These are phyloP conservation scores for Epichloe sp. DNA, from an alignment of 2,329 filamentous ascomycete genomes.

Conservation along the genomic window DNA sequence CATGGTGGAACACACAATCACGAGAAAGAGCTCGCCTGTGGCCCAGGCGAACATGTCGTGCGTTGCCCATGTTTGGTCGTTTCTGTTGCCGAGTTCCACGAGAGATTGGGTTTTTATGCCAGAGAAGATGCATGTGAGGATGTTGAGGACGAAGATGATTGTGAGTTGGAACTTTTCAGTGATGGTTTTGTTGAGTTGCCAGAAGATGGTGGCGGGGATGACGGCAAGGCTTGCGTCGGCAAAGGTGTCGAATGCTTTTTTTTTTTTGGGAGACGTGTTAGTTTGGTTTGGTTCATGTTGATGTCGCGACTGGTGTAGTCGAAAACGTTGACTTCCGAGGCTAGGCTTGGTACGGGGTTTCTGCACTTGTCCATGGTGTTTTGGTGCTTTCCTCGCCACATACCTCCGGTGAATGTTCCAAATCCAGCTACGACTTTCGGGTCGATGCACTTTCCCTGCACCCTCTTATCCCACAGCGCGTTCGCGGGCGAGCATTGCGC, in stretches of 20 bases:
- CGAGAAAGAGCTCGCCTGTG: constrained; percentile 12
- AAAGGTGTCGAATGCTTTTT: constrained; percentile 12
- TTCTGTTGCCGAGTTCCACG: constrained; percentile 10
- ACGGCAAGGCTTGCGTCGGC: constrained; percentile 12
- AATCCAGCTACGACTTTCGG: constrained; percentile 10
- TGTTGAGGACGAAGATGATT: constrained; percentile 12
- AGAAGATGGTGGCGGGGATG: constrained; percentile 24
- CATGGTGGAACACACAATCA: constrained; percentile 12
- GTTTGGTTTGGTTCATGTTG: no score
- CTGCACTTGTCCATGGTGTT: not conserved
- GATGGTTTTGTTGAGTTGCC: constrained; percentile 65
- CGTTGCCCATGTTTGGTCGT: constrained; percentile 12
- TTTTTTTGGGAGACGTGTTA: not conserved
- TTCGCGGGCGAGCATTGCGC: constrained; percentile 11
- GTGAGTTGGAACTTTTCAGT: constrained; percentile 63
- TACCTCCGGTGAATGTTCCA: constrained; percentile 11
- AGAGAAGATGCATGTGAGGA: constrained; percentile 12
- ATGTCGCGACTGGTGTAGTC: not conserved
- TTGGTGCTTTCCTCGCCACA: not conserved
- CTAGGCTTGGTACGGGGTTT: not conserved
- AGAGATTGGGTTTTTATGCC: constrained; percentile 14
- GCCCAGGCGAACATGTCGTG: constrained; percentile 12
- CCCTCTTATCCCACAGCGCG: constrained; percentile 10
- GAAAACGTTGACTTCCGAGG: not conserved
- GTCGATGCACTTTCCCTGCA: constrained; percentile 9